Base-by-base conservation (phyloP, 2,329 filamentous ascomycete genomes). In the Alternaria gansuensis region DNA sequence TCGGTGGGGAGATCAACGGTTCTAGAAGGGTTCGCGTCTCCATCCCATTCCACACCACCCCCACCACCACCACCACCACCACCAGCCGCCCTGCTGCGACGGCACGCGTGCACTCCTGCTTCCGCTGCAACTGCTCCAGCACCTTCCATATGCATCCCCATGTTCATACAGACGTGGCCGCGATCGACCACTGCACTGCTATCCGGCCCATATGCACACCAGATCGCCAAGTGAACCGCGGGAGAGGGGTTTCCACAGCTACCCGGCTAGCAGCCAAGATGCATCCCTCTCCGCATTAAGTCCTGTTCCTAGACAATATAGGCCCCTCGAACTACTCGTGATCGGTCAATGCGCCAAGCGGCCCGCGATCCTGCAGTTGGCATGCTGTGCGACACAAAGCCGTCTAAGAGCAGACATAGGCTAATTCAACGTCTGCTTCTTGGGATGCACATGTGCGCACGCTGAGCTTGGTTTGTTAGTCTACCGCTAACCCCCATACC, bases 1-100 rank as follows among this genome's bases (percentile, higher is more conserved):
- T 44, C 37, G 51, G 61, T 56, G 61, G 58, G 59, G 61, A 45
- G 57, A 59, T 54, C 52, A 44, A 54, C 59, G 49, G 51, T 55
- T 62, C 59, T 51, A 59, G 59, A 62, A 62, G 56, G 29, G 40
- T 44, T 31, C 45, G 26, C 45, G 29, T 48, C 40, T 24, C 11
- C 37, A 5, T 24, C 14, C 57, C 26, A 29, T 17, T 17, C 17
- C 17, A 17, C 17, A 17, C 17, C 17, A 17, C 17, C 17, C 1
- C 17, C 17, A 11, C 40, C 55, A 45, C 36, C 37, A 17, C 17
- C 17, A 17, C 17, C 17, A 11, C 40, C 55, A 45, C 36, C 37
- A 29, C 39, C 29, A 40, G 14, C 50, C 39, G 26, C 34, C 41
- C 17, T n/a, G 21, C 51, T 51, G 41, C 41, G 33, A 29, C 39